Evolutionary conservation across 768 basidiomycete species (phyloP), one percentile per base, ranked within the genome.

Genomic region (Auriscalpium vulgare): DNA sequence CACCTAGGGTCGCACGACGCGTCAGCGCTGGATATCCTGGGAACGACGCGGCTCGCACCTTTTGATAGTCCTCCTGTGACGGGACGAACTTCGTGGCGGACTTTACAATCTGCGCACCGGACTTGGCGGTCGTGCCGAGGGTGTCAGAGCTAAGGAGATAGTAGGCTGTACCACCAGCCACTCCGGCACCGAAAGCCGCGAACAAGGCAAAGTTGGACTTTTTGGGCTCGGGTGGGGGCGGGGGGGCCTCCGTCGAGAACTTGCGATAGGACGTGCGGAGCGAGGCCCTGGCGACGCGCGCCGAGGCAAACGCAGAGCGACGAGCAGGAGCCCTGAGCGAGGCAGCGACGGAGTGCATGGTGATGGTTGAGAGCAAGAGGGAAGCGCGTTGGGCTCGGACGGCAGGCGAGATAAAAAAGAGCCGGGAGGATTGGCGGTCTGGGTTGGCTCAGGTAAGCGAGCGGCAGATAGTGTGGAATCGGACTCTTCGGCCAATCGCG

Each of bases 11-110:
- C 37, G 17, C 21, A 23, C 23, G 19, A 45, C 35, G n/a, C 8
- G 44, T 23, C 11, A 11, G 34, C 37, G 8, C 16, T 10, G 21
- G 46, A 29, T 16, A 16, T 16, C 11, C 45, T 21, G 35, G 7
- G 51, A 21, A 37, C 16, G 1, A 36, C 19, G 29, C 29, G 29
- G 29, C 37, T 56, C 71, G 10, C 36, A 85, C 88, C 81, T 95
- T 93, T 70, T 91, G 88, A 68, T 95, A 97, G 66, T 97, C 95
- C 52, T 84, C 84, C 73, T 87, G 83, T 40, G 83, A 78, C 19
- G 89, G 88, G 11, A 80, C 79, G 68, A 92, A 85, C 57, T 88
- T 87, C 44, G 80, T 74, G 37, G 77, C 81, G 56, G 75, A 82
- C 67, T 85, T 89, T 13, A 77, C 78, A 21, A 74, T 65, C 72